Conservation (phyloP, 768 basidiomycete species). For the Obba rivulosa region DNA sequence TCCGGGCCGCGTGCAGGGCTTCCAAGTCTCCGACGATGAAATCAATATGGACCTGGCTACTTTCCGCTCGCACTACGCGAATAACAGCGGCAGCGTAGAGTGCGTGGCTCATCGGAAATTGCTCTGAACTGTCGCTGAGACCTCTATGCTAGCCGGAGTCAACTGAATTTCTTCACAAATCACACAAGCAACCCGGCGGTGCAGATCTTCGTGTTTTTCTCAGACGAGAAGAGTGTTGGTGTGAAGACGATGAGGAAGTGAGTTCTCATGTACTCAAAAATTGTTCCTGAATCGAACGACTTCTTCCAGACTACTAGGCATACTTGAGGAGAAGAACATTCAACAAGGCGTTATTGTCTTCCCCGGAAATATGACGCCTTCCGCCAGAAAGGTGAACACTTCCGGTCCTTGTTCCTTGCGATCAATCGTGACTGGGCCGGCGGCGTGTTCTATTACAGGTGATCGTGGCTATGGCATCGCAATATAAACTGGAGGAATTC, state of each 20-base stretch:
- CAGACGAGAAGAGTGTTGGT: constrained; percentile 92
- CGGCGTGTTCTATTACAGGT: constrained; percentile 48
- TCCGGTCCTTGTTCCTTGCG: background rate
- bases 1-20: constrained; percentile 56
- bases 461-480: constrained; percentile 81
- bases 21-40: constrained; percentile 91
- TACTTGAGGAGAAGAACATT: constrained; percentile 89
- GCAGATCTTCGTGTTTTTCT: constrained; percentile 92
- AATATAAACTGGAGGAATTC: constrained; percentile 92
- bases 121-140: background rate
- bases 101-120: constrained; percentile 36
- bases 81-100: constrained; percentile 76
- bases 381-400: constrained; percentile 76
- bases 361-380: constrained; percentile 93
- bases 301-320: constrained; percentile 67
- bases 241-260: constrained; percentile 98
- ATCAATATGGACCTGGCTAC: constrained; percentile 79
- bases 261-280: constrained; percentile 22
- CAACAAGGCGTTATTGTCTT: constrained; percentile 92
- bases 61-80: constrained; percentile 73
- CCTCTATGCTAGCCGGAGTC: constrained; percentile 58
- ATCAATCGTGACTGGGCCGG: background rate
- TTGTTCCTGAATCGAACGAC: background rate
- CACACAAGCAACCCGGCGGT: constrained; percentile 58
- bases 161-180: constrained; percentile 88